A percentile compares a stretch with the other conserved stretches of the same genome.
These are phyloP conservation scores for Podila epicladia DNA, from an alignment of 192 early-diverging fungal genomes.

Conservation along the genomic window DNA sequence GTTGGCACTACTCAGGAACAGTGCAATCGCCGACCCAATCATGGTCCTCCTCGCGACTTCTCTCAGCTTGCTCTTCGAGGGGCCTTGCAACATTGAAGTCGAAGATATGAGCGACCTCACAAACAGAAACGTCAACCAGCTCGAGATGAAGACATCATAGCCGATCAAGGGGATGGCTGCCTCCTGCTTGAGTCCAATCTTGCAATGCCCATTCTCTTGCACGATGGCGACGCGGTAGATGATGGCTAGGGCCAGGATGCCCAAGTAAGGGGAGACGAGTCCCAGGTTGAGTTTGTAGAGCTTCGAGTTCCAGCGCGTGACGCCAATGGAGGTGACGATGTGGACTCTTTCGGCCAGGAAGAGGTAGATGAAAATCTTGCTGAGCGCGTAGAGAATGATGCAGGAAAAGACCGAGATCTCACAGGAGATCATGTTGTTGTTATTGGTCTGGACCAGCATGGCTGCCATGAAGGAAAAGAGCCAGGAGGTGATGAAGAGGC, in stretches of 20 bases:
- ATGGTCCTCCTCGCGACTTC: slow-evolving; percentile 50
- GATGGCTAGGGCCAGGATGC: slow-evolving; percentile 38
- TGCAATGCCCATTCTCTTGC: slow-evolving; percentile 13
- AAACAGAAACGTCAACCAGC: slow-evolving; percentile 37
- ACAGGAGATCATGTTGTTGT: slow-evolving; percentile 51
- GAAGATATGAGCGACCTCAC: slow-evolving; percentile 24
- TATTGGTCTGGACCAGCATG: slow-evolving; percentile 58
- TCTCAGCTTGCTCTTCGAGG: slow-evolving; percentile 23
- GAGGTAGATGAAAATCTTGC: slow-evolving; percentile 57
- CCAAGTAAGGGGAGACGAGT: slow-evolving; percentile 43
- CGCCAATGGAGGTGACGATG: slow-evolving; percentile 25
- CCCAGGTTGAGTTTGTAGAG: slow-evolving; percentile 53
- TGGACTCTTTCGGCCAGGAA: slow-evolving; percentile 56
- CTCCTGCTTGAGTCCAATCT: slow-evolving; percentile 14
- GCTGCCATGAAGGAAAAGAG: slow-evolving; percentile 54
- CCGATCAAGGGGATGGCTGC: slow-evolving; percentile 13
- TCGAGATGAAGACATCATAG: slow-evolving; percentile 28
- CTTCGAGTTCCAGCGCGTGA: slow-evolving; percentile 40
- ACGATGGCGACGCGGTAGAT: slow-evolving; percentile 25
- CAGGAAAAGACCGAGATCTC: slow-evolving; percentile 44
- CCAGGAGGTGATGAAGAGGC: slow-evolving; percentile 53
- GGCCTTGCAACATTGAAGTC: slow-evolving; percentile 39
- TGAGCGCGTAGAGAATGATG: slow-evolving; percentile 47
- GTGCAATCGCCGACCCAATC: slow-evolving; percentile 32
- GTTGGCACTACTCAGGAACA: slow-evolving; percentile 47